Percentiles rank a stretch among this genome's conserved stretches.
These are phyloP conservation scores for Aspergillus brasiliensis DNA, from an alignment of 2,329 filamentous ascomycete species.

Conservation along the genomic window DNA sequence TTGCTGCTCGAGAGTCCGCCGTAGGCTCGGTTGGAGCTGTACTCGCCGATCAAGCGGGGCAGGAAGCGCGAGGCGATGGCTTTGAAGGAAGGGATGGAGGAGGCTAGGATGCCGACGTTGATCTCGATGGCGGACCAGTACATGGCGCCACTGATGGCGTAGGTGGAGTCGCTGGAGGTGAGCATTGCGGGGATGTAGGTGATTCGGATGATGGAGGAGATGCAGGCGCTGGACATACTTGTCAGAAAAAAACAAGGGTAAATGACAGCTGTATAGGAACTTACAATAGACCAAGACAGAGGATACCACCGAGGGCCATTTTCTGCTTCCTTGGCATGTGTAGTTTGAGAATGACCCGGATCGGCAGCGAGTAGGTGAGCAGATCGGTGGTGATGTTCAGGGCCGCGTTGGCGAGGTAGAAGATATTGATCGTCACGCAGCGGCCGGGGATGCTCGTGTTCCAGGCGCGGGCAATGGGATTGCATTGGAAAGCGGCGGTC, in stretches of 20 bases:
- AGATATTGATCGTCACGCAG: constrained; percentile 54
- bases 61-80: constrained; percentile 45
- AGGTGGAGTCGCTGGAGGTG: constrained; percentile 37
- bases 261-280: constrained; percentile 3
- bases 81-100: constrained; percentile 47
- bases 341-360: constrained; percentile 50
- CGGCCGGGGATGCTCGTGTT: constrained; percentile 34
- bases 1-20: constrained; percentile 26
- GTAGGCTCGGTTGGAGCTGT: constrained; percentile 29
- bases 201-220: constrained; percentile 52
- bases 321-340: constrained; percentile 53
- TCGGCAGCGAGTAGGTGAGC: constrained; percentile 55
- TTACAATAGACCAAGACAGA: constrained; percentile 53
- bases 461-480: constrained; percentile 45
- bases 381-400: constrained; percentile 65
- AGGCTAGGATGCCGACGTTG: constrained; percentile 47
- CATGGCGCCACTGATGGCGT: constrained; percentile 45
- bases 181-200: constrained; percentile 50
- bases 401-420: constrained; percentile 58
- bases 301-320: constrained; percentile 50
- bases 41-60: constrained; percentile 44
- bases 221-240: constrained; percentile 40
- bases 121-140: constrained; percentile 50
- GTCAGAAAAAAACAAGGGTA: not conserved
- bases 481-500: constrained; percentile 49